Evolutionary conservation across 306 rosid genomes (phyloP), one percentile per base, ranked within the genome.

Genomic region (Acacia melanoxylon): DNA sequence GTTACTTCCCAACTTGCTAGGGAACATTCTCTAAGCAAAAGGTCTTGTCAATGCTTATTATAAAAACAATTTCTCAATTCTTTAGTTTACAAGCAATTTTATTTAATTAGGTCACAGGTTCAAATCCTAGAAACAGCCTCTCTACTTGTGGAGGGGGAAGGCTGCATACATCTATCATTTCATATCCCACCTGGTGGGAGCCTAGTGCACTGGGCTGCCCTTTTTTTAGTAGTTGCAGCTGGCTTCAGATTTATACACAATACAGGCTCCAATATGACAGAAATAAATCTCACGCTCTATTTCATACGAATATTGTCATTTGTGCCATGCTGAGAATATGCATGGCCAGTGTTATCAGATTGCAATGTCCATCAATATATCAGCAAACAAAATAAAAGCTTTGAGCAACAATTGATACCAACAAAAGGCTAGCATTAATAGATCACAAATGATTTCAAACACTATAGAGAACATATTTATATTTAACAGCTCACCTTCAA

Each of bases 401-500:
- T 80, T 46, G 17, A 19, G 51, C 79, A 66, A 68, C 78, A 68
- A 79, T 22, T 58, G 46, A 61, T 52, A 41, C 58, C 79, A 75
- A 52, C 10, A 40, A 16, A 63, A 76, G 45, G 76, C 75, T 70
- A 78, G n/a, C 45, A 59, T 61, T 35, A 24, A 79, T 68, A 54
- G 71, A 83, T 52, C 61, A 52, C 19, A 54, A 80, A 54, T 48
- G 68, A 76, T 27, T 77, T 37, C 5, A 17, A 52, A 76, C 67
- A 59, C 45, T 37, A 40, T 59, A 72, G 24, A 67, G 25, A 27
- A 22, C 48, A 59, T 22, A 48, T 69, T 68, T 77, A 27, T 59
- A 45, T 51, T 14, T 33, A 78, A 63, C 82, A 22, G 84, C 89
- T 91, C 80, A 89, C 98, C 90, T 94, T 94, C 77, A 94, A 80